Percentiles rank a stretch among this genome's conserved stretches.
These are phyloP conservation scores for Ajuga chamaepitys DNA, from an alignment of 257 asterid genomes.

Conservation along the genomic window DNA sequence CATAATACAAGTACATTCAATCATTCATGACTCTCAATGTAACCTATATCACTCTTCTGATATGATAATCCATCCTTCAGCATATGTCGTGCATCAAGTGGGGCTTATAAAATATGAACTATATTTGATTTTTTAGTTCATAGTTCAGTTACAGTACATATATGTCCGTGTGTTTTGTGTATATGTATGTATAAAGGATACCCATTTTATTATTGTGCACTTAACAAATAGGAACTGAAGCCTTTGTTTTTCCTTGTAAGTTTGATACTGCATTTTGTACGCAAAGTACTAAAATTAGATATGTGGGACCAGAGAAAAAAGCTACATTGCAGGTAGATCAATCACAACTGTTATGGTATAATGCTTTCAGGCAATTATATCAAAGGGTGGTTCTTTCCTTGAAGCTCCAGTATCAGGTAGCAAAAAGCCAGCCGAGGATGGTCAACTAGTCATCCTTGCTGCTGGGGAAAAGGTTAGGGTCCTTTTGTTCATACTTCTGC, in stretches of 20 bases:
- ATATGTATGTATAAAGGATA: no score
- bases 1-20: neutral
- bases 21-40: neutral
- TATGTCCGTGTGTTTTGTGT: no score
- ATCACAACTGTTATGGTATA: conserved; percentile 3
- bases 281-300: neutral
- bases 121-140: neutral
- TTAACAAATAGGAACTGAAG: neutral
- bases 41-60: neutral
- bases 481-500: neutral
- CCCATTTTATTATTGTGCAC: conserved; percentile 7
- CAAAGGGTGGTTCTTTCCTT: conserved; percentile 75
- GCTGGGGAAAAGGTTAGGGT: conserved; percentile 82
- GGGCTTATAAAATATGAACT: neutral
- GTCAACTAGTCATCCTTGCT: conserved; percentile 90
- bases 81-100: neutral
- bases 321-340: neutral
- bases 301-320: neutral
- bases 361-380: conserved; percentile 60
- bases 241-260: neutral
- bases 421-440: conserved; percentile 99
- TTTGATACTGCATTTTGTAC: neutral
- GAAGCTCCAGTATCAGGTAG: conserved; percentile 99
- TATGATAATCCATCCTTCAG: neutral
- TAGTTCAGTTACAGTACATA: no score